Evolutionary conservation across 2,329 filamentous ascomycete genomes (phyloP).

Genomic region (Capronia epimyces): DNA sequence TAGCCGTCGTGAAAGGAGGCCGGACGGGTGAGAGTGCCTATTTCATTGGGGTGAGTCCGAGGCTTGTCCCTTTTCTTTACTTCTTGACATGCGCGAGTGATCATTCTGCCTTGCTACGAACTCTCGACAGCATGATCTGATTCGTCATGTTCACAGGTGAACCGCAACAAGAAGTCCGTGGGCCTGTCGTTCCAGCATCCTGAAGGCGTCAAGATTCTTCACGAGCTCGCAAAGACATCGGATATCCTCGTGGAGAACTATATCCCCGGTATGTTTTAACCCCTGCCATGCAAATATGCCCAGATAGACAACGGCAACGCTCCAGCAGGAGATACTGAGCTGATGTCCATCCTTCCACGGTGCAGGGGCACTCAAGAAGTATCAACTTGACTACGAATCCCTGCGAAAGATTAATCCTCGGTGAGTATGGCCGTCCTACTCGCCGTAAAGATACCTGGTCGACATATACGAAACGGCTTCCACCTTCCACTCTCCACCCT

Average conservation of each 20-base stretch:
- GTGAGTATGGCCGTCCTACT: conserved; percentile 9
- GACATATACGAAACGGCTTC: no score
- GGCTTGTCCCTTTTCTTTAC: not conserved
- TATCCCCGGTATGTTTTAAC: conserved; percentile 63
- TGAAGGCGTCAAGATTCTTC: conserved; percentile 77
- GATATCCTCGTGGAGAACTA: conserved; percentile 98
- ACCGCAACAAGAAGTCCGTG: conserved; percentile 94
- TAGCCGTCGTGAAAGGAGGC: conserved; percentile 18
- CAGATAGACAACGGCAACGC: not conserved
- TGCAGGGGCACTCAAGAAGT: conserved; percentile 63
- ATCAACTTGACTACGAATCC: conserved; percentile 80
- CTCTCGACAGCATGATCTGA: not conserved
- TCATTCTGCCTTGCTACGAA: conserved; percentile 3
- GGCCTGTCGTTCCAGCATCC: conserved; percentile 84
- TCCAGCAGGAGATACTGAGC: not conserved
- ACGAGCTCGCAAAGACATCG: conserved; percentile 74
- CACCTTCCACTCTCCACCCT: no score
- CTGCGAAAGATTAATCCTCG: conserved; percentile 72
- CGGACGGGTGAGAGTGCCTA: conserved; percentile 85
- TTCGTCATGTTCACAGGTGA: conserved; percentile 56
- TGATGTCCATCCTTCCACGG: not conserved
- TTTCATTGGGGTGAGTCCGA: conserved; percentile 69
- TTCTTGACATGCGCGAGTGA: no score
- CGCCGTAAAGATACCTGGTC: no score
- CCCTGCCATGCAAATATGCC: not conserved